phyloP scores from a whole-genome alignment of 345 rosid genomes.

The Gossypioides kirkii region DNA sequence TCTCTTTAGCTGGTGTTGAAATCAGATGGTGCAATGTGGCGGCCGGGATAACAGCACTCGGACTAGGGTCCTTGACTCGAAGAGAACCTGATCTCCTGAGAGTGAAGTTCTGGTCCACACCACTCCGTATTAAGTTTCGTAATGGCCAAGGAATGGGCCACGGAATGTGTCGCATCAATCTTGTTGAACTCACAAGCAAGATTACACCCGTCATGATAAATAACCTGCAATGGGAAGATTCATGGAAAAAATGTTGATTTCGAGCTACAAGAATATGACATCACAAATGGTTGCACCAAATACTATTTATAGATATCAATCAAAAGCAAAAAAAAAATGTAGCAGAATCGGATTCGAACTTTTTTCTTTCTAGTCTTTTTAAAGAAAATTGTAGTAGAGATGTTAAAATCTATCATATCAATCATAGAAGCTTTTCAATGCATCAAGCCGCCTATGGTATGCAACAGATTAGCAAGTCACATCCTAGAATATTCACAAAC shows the following conservation, averaged over 20 bases:
- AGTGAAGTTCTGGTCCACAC: constrained; percentile 27
- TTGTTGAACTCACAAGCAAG: constrained; percentile 54
- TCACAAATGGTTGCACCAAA: not conserved
- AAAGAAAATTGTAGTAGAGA: not conserved
- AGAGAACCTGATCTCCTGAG: constrained; percentile 39
- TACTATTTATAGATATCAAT: not conserved
- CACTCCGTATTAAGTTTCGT: constrained; percentile 20
- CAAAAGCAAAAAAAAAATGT: not conserved
- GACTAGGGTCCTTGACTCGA: constrained; percentile 45
- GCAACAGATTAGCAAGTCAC: not conserved
- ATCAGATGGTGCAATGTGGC: constrained; percentile 65
- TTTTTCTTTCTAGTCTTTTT: not conserved
- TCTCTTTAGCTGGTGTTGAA: constrained; percentile 43
- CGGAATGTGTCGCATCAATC: constrained; percentile 39
- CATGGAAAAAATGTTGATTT: not conserved
- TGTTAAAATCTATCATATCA: not conserved
- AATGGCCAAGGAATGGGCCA: constrained; percentile 36
- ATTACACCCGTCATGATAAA: constrained; percentile 56
- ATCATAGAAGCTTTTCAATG: not conserved
- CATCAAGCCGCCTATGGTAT: not conserved
- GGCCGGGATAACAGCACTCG: constrained; percentile 59
- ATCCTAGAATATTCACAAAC: not conserved
- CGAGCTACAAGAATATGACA: not conserved
- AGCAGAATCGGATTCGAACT: not conserved
- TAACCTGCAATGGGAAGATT: constrained; percentile 35